These are phyloP conservation scores for Suillus alpinus DNA, from an alignment of 768 basidiomycete genomes.

Conservation along the genomic window DNA sequence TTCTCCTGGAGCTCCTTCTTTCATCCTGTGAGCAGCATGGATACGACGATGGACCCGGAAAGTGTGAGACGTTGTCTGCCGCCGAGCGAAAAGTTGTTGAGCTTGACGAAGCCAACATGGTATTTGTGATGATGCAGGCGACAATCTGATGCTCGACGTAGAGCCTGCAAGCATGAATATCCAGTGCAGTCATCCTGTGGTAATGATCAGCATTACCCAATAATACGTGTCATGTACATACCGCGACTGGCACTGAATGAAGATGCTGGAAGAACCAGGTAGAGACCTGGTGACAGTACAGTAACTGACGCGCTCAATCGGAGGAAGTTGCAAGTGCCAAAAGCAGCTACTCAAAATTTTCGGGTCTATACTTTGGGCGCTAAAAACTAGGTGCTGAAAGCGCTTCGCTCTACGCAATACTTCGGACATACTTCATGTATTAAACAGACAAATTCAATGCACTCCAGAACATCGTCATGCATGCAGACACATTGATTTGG, in stretches of 20 bases:
- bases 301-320: background rate
- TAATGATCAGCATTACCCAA: slow-evolving; percentile 7
- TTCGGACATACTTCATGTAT: background rate
- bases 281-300: background rate
- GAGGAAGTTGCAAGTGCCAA: background rate
- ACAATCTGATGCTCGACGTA: slow-evolving; percentile 63
- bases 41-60: slow-evolving; percentile 6
- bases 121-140: slow-evolving; percentile 29
- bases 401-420: too few relatives aligned
- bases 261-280: slow-evolving; percentile 9
- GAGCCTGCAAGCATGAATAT: slow-evolving; percentile 83
- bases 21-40: slow-evolving; percentile 3
- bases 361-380: background rate
- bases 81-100: slow-evolving; percentile 9
- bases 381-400: too few relatives aligned
- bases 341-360: slow-evolving; percentile 2
- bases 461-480: background rate
- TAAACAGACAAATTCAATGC: background rate
- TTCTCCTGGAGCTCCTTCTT: background rate
- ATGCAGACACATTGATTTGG: slow-evolving; percentile 26
- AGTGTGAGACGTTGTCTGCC: slow-evolving; percentile 7
- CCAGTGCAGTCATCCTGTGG: slow-evolving; percentile 66
- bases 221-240: slow-evolving; percentile 23
- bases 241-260: slow-evolving; percentile 42
- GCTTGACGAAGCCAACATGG: slow-evolving; percentile 29